Evolutionary conservation across 495 filamentous ascomycete genomes (phyloP).

Genomic region (Penicillium riverlandense): DNA sequence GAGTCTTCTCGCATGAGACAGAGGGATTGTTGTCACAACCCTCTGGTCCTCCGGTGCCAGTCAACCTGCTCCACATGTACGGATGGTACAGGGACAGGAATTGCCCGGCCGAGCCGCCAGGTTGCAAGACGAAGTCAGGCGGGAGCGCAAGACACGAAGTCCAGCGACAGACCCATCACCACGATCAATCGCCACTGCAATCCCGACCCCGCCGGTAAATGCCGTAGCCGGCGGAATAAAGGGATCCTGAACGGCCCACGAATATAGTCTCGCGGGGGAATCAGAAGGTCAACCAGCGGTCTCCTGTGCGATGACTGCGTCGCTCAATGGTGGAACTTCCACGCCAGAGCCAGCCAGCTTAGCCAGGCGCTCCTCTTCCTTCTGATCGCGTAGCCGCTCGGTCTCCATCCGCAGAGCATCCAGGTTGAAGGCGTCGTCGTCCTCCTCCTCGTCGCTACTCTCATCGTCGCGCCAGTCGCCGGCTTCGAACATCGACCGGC

Average conservation of each 20-base stretch:
- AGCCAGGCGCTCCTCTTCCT: conserved; percentile 38
- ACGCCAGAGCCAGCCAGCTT: conserved; percentile 27
- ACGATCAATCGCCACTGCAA: conserved; percentile 19
- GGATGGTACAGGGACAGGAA: conserved; percentile 1
- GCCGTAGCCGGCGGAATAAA: conserved; percentile 11
- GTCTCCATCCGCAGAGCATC: conserved; percentile 67
- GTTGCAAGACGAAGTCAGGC: conserved; percentile 11
- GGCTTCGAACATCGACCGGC: conserved; percentile 89
- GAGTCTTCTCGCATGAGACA: conserved; percentile 23
- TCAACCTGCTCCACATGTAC: conserved; percentile 3
- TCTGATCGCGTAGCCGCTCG: conserved; percentile 45
- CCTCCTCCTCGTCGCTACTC: conserved; percentile 54
- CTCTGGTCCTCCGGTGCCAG: conserved; percentile 11
- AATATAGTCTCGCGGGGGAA: conserved; percentile 17
- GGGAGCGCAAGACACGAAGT: neutral
- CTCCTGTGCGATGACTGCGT: conserved; percentile 18
- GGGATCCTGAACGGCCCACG: conserved; percentile 24
- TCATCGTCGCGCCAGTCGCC: conserved; percentile 80
- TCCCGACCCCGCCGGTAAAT: conserved; percentile 16
- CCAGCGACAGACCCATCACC: conserved; percentile 1
- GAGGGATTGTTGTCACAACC: conserved; percentile 2
- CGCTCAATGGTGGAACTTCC: conserved; percentile 14
- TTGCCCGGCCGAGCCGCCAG: conserved; percentile 5
- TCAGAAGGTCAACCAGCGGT: conserved; percentile 23
- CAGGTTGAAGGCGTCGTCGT: conserved; percentile 63